Evolutionary conservation across 83 land plant genomes (phyloP).

Genomic region (Picea mariana): DNA sequence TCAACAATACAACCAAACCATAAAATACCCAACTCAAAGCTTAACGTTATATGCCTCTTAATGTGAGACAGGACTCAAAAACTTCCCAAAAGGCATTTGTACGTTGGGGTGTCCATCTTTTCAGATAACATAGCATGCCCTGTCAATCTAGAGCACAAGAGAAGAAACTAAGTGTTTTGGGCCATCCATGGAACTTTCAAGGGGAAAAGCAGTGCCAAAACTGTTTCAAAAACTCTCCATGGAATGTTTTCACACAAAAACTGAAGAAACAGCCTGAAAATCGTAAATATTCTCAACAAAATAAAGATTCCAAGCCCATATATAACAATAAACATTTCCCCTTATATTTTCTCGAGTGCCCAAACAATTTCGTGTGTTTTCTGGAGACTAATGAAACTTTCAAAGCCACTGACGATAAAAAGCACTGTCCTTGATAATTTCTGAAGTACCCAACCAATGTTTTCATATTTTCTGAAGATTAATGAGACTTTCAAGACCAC

Average conservation of each 20-base stretch:
- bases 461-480: too few relatives aligned
- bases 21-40: slow-evolving; percentile 1
- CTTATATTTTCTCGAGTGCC: too few relatives aligned
- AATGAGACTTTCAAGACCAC: too few relatives aligned
- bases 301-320: too few relatives aligned
- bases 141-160: neutral
- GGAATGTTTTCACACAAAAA: neutral
- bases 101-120: neutral
- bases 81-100: neutral
- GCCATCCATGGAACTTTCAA: neutral
- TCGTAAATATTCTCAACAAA: neutral
- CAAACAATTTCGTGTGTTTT: too few relatives aligned
- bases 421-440: too few relatives aligned
- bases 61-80: neutral
- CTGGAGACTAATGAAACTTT: too few relatives aligned
- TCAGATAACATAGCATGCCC: neutral
- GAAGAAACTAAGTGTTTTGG: neutral
- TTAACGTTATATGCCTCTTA: neutral
- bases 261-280: neutral
- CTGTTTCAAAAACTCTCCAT: neutral
- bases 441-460: too few relatives aligned
- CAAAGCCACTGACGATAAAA: too few relatives aligned
- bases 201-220: neutral
- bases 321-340: too few relatives aligned
- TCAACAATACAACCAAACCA: slow-evolving; percentile 16